Evolutionary conservation across 2,329 filamentous ascomycete genomes (phyloP), one percentile per base, ranked within the genome.

Genomic region (Talaromyces sp.): DNA sequence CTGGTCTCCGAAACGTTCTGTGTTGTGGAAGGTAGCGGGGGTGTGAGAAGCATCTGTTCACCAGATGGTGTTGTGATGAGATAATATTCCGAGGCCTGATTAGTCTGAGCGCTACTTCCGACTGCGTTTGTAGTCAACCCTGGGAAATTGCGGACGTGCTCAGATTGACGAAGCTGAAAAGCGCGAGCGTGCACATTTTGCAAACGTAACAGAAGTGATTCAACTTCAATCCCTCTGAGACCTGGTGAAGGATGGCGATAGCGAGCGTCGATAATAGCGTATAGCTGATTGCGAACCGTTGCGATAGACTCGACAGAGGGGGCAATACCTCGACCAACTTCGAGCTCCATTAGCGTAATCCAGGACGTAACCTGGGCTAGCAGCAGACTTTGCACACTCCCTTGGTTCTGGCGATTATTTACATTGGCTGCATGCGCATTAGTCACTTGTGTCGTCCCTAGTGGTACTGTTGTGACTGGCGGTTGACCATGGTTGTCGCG

Each of bases 41-140:
- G 77, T 50, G 80, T 74, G 1, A 83, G 68, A 11, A 83, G 67
- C 9, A 79, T 80, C 63, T 82, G 78, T 35, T 80, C 81, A 1
- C 82, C 82, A 43, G 72, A 70, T 11, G 81, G 80, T 6, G 78
- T 79, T 1, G 80, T 81, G 11, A 83, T 72, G 7, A 83, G 70
- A 66, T 82, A 83, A 43, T 63, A 62, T n/a, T 59, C 62, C 39
- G 59, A 43, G 22, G 64, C 19, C 25, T 61, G 61, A 3, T 6
- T 31, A 47, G 15, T 41, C 43, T 56, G 64, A 22, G 47, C n/a
- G n/a, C 19, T 27, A 11, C 33, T 50, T 57, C 39, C 37, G n/a
- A 37, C n/a, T 6, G 39, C 37, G 9, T 25, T 63, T 37, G 19
- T 47, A 10, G 41, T 47, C 25, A 10, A 27, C 45, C 31, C 15